phyloP scores from a whole-genome alignment of 2,329 filamentous ascomycete genomes.

The Clonostachys rhizophaga region DNA sequence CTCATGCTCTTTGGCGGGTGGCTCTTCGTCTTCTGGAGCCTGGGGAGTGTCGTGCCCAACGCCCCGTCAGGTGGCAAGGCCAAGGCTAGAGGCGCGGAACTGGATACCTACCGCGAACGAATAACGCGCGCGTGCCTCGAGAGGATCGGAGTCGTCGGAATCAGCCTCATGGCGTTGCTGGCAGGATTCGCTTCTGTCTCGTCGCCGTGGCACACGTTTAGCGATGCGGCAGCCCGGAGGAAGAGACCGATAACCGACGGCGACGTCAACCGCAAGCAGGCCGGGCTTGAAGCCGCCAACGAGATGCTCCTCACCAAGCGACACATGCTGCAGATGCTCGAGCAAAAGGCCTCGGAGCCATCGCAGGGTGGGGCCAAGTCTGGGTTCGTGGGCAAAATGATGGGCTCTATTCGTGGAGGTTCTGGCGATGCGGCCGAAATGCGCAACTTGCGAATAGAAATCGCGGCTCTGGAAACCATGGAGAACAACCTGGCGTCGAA shows the following conservation, averaged over 20 bases:
- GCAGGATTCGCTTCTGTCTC: conserved; percentile 88
- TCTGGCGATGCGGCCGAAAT: conserved; percentile 56
- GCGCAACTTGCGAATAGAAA: conserved; percentile 64
- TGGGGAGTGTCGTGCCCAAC: conserved; percentile 58
- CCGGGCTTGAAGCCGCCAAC: conserved; percentile 71
- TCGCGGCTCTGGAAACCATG: conserved; percentile 78
- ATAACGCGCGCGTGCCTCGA: conserved; percentile 54
- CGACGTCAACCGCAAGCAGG: conserved; percentile 72
- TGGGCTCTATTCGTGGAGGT: conserved; percentile 66
- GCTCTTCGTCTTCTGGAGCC: conserved; percentile 72
- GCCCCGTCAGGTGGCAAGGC: conserved; percentile 4
- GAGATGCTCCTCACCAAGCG: conserved; percentile 77
- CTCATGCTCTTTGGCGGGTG: conserved; percentile 58
- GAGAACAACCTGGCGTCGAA: conserved; percentile 64
- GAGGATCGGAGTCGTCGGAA: conserved; percentile 78
- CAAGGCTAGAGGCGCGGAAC: conserved; percentile 5
- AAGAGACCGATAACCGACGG: conserved; percentile 63
- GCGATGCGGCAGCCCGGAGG: conserved; percentile 43
- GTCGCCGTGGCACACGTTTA: conserved; percentile 80
- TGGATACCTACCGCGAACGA: conserved; percentile 23
- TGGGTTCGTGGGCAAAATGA: conserved; percentile 69
- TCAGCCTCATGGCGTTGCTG: conserved; percentile 81
- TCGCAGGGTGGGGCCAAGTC: conserved; percentile 20
- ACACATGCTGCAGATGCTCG: conserved; percentile 64
- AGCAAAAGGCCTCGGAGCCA: conserved; percentile 45